Evolutionary conservation across 1,139 yeast genomes (phyloP).

Genomic region (Yamadazyma diospyri): DNA sequence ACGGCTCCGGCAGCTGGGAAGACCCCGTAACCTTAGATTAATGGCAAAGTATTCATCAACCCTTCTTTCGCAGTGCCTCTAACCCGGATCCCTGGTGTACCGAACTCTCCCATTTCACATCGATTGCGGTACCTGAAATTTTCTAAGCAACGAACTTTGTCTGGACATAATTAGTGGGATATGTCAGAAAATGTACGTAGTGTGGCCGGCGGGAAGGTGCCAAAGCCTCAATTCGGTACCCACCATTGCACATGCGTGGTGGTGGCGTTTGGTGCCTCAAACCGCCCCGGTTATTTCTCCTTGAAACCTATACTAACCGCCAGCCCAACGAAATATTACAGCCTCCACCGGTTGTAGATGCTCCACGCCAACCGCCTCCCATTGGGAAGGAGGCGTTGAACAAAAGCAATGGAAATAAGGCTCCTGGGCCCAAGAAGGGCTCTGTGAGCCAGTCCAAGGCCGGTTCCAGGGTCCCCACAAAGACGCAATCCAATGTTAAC

Average conservation of each 20-base stretch:
- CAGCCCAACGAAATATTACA: constrained; percentile 24
- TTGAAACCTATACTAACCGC: constrained; percentile 17
- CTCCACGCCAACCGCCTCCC: constrained; percentile 15
- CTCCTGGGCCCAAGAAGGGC: too few species aligned
- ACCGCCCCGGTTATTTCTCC: too few species aligned
- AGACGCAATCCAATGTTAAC: constrained; percentile 6
- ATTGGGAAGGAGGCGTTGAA: constrained; percentile 10
- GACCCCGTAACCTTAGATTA: constrained; percentile 26
- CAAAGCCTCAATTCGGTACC: not conserved
- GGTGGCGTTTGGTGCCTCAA: too few species aligned
- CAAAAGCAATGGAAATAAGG: constrained; percentile 5
- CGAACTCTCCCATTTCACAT: too few species aligned
- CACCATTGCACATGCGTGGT: too few species aligned
- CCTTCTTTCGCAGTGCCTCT: too few species aligned
- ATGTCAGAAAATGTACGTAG: constrained; percentile 9
- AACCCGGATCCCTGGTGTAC: too few species aligned
- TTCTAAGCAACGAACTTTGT: constrained; percentile 5
- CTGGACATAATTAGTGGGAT: not conserved
- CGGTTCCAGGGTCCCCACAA: constrained; percentile 9
- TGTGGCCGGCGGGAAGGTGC: not conserved
- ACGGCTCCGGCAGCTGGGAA: constrained; percentile 37
- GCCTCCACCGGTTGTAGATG: constrained; percentile 23
- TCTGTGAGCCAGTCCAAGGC: constrained; percentile 4
- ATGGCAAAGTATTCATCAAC: constrained; percentile 1
- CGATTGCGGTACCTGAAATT: constrained; percentile 11